Base-by-base conservation (phyloP, 202 grass and related monocot species). In the Zizania palustris region DNA sequence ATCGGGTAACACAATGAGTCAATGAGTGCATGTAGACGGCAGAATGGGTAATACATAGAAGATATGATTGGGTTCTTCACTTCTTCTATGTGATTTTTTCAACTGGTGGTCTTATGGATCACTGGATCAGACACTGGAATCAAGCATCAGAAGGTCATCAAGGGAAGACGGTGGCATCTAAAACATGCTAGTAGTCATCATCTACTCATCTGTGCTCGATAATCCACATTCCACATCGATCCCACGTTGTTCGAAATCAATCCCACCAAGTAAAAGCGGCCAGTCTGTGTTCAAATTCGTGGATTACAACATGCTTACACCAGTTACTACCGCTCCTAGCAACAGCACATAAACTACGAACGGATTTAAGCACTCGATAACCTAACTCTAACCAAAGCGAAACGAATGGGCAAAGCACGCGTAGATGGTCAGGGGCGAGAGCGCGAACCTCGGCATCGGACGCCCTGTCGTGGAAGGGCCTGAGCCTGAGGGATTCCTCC, bases 361-460 rank as follows among this genome's bases (percentile, higher is more conserved):
- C 63, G 36, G 35, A 18, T 39, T 21, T 19, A 33, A 50, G 13
- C 22, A 9, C 28, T 9, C 28, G 8, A 9, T 61, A 45, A 36
- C 67, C 77, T 48, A 50, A 63, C 9, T 19, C 18, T 41, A 5
- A 76, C 55, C 45, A 51, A 9, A 38, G 10, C 2, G 45, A 22
- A 22, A 73, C 37, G 21, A 58, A n/a, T n/a, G n/a, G n/a, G n/a
- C n/a, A n/a, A n/a, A 72, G 35, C 16, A 39, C 22, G 45, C 16
- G 19, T 45, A 45, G 36, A 33, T 45, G 6, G 36, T 51, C 35
- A 18, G 45, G 56, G 54, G 21, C 4, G 22, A 14, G 42, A 5
- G 45, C 15, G n/a, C 67, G 9, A 63, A 92, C 90, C 90, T 92
- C 86, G 18, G 90, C 86, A 43, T 89, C 76, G 45, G 72, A 71